Conservation (phyloP, 495 filamentous ascomycete genomes). For the Staphylotrichum longicolle region DNA sequence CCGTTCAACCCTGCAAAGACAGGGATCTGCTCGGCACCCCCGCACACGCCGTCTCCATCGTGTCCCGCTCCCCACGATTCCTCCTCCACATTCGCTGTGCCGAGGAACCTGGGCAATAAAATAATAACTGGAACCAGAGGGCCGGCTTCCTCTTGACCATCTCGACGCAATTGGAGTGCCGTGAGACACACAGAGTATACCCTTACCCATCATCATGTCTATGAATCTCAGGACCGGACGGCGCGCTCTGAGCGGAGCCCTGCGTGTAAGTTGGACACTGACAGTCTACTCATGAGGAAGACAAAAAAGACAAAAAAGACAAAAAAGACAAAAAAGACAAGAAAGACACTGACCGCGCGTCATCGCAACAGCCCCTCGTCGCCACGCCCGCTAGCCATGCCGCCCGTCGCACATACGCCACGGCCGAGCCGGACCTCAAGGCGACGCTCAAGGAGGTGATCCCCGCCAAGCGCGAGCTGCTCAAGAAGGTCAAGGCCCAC, state of each 20-base stretch:
- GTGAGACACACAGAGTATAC: background rate
- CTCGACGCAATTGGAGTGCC: background rate
- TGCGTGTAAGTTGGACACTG: slow-evolving; percentile 48
- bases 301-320: no score
- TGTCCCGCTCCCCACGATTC: no score
- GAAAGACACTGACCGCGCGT: background rate
- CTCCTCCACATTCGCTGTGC: no score
- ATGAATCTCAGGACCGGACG: slow-evolving; percentile 31
- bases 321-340: background rate
- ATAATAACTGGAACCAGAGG: background rate
- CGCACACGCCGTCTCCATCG: no score
- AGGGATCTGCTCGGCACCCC: background rate
- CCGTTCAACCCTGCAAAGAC: background rate
- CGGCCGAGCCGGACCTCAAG: slow-evolving; percentile 84
- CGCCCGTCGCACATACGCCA: slow-evolving; percentile 56
- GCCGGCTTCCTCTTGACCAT: background rate
- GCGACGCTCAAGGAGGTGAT: slow-evolving; percentile 76
- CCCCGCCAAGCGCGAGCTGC: slow-evolving; percentile 85
- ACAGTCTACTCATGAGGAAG: background rate
- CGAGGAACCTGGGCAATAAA: no score
- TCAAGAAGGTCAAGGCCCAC: slow-evolving; percentile 86
- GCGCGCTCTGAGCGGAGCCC: slow-evolving; percentile 42
- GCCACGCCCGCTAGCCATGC: slow-evolving; percentile 29
- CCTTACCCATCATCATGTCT: slow-evolving; percentile 24
- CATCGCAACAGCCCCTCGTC: slow-evolving; percentile 34